phyloP scores from a whole-genome alignment of 2,329 filamentous ascomycete genomes.

The Exophiala alcalophila region DNA sequence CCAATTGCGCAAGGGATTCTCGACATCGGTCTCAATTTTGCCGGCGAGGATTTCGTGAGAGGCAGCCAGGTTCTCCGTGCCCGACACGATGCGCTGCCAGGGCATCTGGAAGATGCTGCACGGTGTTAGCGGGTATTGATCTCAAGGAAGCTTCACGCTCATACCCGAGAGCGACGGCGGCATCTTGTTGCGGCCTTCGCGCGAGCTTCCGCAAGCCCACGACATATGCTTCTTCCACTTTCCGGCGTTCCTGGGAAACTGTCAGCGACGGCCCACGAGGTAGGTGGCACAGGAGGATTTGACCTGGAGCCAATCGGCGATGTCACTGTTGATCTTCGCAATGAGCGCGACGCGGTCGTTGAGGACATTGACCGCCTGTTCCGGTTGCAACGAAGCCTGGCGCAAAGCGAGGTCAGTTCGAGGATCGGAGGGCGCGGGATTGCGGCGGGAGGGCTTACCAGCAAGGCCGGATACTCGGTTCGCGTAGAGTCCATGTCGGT shows the following conservation, averaged over 20 bases:
- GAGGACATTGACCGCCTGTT: conserved; percentile 75
- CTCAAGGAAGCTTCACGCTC: conserved; percentile 33
- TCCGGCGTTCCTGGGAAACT: conserved; percentile 74
- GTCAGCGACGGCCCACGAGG: conserved; percentile 9
- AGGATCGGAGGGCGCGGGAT: conserved; percentile 18
- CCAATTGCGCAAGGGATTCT: conserved; percentile 76
- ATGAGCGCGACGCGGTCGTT: conserved; percentile 87
- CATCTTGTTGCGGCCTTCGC: conserved; percentile 69
- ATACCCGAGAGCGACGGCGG: conserved; percentile 82
- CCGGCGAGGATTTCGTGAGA: conserved; percentile 78
- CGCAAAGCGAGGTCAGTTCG: conserved; percentile 19
- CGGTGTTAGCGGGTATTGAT: conserved; percentile 2
- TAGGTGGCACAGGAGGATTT: conserved; percentile 25
- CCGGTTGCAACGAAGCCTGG: conserved; percentile 76
- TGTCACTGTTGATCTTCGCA: conserved; percentile 78
- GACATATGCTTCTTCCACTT: conserved; percentile 86
- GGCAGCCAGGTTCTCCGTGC: conserved; percentile 74
- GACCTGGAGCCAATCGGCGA: conserved; percentile 97
- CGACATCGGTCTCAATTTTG: conserved; percentile 84
- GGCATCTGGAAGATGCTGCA: conserved; percentile 80
- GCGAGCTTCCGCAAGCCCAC: conserved; percentile 76
- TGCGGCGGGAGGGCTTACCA: conserved; percentile 62
- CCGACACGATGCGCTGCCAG: conserved; percentile 82
- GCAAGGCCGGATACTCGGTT: conserved; percentile 88
- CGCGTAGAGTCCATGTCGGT: conserved; percentile 37